A percentile compares a stretch with the other conserved stretches of the same genome.
These are phyloP conservation scores for Cutaneotrichosporon arboriforme DNA, from an alignment of 1,284 basidiomycete genomes.

Conservation along the genomic window DNA sequence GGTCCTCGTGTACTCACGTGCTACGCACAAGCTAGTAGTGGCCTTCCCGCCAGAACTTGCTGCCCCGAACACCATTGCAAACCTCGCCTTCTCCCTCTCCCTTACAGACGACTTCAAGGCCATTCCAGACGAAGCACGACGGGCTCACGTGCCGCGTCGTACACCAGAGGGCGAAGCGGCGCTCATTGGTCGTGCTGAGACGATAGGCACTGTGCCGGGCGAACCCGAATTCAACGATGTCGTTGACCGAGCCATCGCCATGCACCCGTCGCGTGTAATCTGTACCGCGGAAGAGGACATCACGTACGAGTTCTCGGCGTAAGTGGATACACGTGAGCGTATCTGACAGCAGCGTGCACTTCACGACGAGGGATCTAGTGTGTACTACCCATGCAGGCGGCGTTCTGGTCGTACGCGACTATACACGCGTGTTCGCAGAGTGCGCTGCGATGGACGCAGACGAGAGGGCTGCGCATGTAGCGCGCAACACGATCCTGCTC, in stretches of 20 bases:
- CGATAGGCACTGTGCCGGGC: background rate
- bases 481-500: conserved; percentile 19
- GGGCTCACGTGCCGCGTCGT: background rate
- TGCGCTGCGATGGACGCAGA: background rate
- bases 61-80: background rate
- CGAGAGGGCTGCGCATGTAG: conserved; percentile 13
- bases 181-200: conserved; percentile 4
- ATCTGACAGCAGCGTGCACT: conserved; percentile 23
- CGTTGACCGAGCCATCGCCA: conserved; percentile 4
- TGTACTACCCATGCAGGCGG: conserved; percentile 22
- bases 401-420: conserved; percentile 30
- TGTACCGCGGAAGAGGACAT: background rate
- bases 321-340: conserved; percentile 13
- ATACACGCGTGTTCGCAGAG: conserved; percentile 19
- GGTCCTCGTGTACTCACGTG: conserved; percentile 32
- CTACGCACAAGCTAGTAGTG: conserved; percentile 14
- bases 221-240: conserved; percentile 4
- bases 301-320: conserved; percentile 24
- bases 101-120: conserved; percentile 16
- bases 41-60: conserved; percentile 20
- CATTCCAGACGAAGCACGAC: conserved; percentile 9
- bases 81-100: conserved; percentile 7
- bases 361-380: conserved; percentile 29
- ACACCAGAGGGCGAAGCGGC: conserved; percentile 6
- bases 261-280: conserved; percentile 1